Base-by-base conservation (phyloP, 192 early-diverging fungal genomes). In the Mortierella antarctica region DNA sequence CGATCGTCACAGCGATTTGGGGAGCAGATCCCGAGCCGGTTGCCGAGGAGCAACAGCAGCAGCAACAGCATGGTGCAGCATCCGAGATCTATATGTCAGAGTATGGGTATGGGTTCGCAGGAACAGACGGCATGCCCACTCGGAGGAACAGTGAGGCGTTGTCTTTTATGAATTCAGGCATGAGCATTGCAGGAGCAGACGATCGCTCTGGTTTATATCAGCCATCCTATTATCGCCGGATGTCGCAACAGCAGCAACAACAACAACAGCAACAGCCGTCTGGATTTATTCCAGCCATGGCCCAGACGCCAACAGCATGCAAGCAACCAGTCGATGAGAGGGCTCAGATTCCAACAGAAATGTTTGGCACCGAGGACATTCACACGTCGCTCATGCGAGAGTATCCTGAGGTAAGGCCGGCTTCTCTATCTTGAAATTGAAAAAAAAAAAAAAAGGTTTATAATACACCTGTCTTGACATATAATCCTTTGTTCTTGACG, bases 401-500 rank as follows among this genome's bases (percentile, higher is more conserved):
- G 20, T 78, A 78, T 21, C 68, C 74, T 4, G 74, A 78, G 62
- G 74, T 78, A 75, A 9, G 10, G 2, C 2, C 7, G 8, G 8
- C 7, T 65, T 13, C 31, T 52, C 9, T 51, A 15, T 21, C 11
- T 41, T 31, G 14, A 41, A 7, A 4, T 44, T 7, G 23, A 40
- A 2, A 1, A 20, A 31, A 53, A 18, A 7, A 3, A 45, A n/a
- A n/a, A n/a, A n/a, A n/a, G n/a, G n/a, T n/a, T n/a, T 52, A 17
- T 31, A 5, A 40, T 50, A 6, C 47, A 31, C 18, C 21, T 51
- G 4, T 55, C 18, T 41, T 15, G 87, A 91, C 81, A 73, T 72
- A 53, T n/a, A 70, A 84, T 71, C 54, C 92, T 17, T 90, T 91
- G 87, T 39, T 67, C 9, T 54, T 17, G 42, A 51, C 18, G 14